Evolutionary conservation across 257 asterid genomes (phyloP), one percentile per base, ranked within the genome.

Genomic region (Prunella vulgaris): DNA sequence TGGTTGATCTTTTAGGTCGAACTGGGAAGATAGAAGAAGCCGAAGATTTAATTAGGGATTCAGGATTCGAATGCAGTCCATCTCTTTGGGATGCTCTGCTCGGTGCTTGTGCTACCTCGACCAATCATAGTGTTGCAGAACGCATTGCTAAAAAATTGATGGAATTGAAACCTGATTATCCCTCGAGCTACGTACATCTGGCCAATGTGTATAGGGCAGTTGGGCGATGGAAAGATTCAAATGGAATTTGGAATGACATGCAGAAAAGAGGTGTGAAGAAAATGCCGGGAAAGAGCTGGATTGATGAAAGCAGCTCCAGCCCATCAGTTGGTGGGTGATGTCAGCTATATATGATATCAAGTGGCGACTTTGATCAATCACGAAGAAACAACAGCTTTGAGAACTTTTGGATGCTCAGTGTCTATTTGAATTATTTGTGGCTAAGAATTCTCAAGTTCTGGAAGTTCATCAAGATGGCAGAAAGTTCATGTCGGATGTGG

Each of bases 171-270:
- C 98, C 97, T 28, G 93, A 87, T 76, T 80, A 84, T 73, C 96
- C 88, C 80, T 80, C 87, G 30, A 86, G 97, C 73, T 90, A 93
- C 53, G 96, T 93, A 40, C 90, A 85, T 60, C 78, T 90, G 25
- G 92, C 92, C 12, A 93, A 84, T 61, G 86, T 87, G 56, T 93
- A 90, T 56, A 82, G 88, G 51, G 83, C 87, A 5, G 85, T 82
- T 35, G 97, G 97, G 56, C 81, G 96, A 70, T 93, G 92, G 90
- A 71, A 79, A 59, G 97, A 93, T 77, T 90, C 99, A 64, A 87
- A 83, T 35, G 76, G 78, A 70, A 38, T 87, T 28, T 77, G 90
- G 87, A 78, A 62, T 30, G 75, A 66, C 71, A 88, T 90, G 99
- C 79, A 66, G 74, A 77, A 66, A 44, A 82, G 82, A 69, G 88